A percentile compares a stretch with the other conserved stretches of the same genome.
phyloP scores from a whole-genome alignment of 345 rosid genomes.

The Brassica rapa region DNA sequence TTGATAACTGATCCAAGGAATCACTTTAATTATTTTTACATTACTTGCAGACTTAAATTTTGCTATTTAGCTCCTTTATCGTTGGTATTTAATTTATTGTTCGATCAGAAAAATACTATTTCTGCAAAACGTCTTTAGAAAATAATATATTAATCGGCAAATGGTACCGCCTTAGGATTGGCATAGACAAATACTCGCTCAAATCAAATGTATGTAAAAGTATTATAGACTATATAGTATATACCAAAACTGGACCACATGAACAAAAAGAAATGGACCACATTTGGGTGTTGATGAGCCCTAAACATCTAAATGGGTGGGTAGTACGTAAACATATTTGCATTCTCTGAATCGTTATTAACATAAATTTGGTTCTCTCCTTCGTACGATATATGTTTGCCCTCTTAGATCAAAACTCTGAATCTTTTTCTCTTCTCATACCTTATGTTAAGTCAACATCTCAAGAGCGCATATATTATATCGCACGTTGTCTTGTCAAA shows the following conservation, averaged over 20 bases:
- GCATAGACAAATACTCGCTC: conserved; percentile 18
- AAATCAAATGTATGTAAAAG: conserved; percentile 16
- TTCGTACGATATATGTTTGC: conserved; percentile 40
- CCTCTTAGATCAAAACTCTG: conserved; percentile 43
- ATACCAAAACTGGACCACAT: conserved; percentile 45
- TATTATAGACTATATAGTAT: conserved; percentile 36
- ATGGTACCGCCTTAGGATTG: neutral
- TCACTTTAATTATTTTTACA: neutral
- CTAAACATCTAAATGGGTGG: conserved; percentile 43
- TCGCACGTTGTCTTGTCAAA: conserved; percentile 41
- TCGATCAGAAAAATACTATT: neutral
- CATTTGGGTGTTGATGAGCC: conserved; percentile 43
- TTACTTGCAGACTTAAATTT: neutral
- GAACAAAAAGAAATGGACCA: conserved; percentile 43
- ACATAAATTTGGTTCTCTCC: conserved; percentile 39
- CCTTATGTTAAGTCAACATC: conserved; percentile 42
- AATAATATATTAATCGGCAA: neutral
- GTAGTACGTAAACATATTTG: conserved; percentile 40
- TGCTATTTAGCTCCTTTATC: neutral
- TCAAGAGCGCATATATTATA: conserved; percentile 32
- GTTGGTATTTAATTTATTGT: neutral
- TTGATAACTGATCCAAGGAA: neutral
- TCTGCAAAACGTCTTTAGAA: neutral
- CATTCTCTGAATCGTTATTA: conserved; percentile 44
- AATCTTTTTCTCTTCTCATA: conserved; percentile 27